phyloP scores from a whole-genome alignment of 1,139 yeast species.

The Yamadazyma conglobata region DNA sequence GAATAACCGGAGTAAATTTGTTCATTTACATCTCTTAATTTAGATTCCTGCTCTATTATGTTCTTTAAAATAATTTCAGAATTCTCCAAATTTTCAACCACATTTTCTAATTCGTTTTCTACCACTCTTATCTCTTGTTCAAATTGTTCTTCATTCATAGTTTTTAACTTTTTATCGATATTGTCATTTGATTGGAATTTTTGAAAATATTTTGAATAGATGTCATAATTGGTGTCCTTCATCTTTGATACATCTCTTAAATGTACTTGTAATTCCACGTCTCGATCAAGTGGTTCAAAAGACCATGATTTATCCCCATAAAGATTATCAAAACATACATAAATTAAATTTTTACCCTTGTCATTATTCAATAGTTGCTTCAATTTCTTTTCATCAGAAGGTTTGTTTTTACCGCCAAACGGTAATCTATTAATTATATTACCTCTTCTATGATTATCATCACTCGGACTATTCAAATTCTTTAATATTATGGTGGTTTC shows the following conservation, averaged over 20 bases:
- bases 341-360: conserved; percentile 29
- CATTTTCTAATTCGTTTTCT: conserved; percentile 29
- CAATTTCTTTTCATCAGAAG: conserved; percentile 11
- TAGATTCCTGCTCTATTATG: conserved; percentile 33
- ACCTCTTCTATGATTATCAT: conserved; percentile 6
- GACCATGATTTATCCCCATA: conserved; percentile 45
- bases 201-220: conserved; percentile 34
- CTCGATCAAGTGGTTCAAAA: conserved; percentile 30
- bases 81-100: conserved; percentile 27
- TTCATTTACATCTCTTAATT: conserved; percentile 40
- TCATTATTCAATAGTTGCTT: conserved; percentile 20
- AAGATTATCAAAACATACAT: conserved; percentile 44
- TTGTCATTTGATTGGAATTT: conserved; percentile 15
- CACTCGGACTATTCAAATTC: conserved; percentile 28
- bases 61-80: conserved; percentile 26
- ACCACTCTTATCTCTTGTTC: conserved; percentile 27
- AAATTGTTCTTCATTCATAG: conserved; percentile 32
- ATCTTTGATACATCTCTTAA: conserved; percentile 33
- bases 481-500: conserved; percentile 35
- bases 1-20: conserved; percentile 35
- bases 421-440: conserved; percentile 12
- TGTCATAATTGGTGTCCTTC: conserved; percentile 34
- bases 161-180: conserved; percentile 9
- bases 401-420: conserved; percentile 5
- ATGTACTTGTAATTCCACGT: conserved; percentile 33